Conservation (phyloP, 768 basidiomycete species). For the Rhodotorula kratochvilovae region DNA sequence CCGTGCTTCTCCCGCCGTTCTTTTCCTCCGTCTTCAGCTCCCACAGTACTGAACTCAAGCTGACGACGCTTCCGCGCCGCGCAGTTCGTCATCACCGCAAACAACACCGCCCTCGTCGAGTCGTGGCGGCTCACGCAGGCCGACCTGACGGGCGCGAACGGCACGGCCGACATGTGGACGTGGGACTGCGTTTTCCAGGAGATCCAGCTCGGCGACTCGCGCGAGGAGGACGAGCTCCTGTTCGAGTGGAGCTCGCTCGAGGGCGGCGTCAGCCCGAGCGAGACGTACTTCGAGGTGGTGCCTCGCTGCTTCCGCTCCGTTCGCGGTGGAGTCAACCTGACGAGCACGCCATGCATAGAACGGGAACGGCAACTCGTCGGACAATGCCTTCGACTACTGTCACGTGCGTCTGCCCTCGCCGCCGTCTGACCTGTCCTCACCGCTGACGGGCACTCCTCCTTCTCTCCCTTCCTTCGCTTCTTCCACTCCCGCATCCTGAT, state of each 20-base stretch:
- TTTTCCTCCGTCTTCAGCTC: background rate
- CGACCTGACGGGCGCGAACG: slow-evolving; percentile 36
- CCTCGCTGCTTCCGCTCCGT: too few relatives aligned
- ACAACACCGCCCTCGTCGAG: slow-evolving; percentile 41
- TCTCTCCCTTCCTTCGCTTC: too few relatives aligned
- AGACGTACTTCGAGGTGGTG: slow-evolving; percentile 34
- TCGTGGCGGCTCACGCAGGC: slow-evolving; percentile 21
- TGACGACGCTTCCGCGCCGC: too few relatives aligned
- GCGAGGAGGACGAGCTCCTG: slow-evolving; percentile 31
- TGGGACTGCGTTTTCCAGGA: slow-evolving; percentile 40
- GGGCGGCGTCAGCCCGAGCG: slow-evolving; percentile 32
- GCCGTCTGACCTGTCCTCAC: too few relatives aligned
- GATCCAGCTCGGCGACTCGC: slow-evolving; percentile 32
- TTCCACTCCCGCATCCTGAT: too few relatives aligned
- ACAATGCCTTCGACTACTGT: slow-evolving; percentile 16
- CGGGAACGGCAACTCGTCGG: background rate
- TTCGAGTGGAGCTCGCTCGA: slow-evolving; percentile 44
- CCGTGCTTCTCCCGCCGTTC: too few relatives aligned
- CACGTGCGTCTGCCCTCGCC: slow-evolving; percentile 8
- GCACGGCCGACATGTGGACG: slow-evolving; percentile 36
- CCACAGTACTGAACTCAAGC: background rate
- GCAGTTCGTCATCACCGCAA: slow-evolving; percentile 40
- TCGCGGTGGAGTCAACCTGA: too few relatives aligned
- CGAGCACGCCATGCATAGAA: background rate
- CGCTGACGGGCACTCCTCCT: too few relatives aligned